Conservation (phyloP, 2,329 filamentous ascomycete genomes). For the Sporothrix mexicana region DNA sequence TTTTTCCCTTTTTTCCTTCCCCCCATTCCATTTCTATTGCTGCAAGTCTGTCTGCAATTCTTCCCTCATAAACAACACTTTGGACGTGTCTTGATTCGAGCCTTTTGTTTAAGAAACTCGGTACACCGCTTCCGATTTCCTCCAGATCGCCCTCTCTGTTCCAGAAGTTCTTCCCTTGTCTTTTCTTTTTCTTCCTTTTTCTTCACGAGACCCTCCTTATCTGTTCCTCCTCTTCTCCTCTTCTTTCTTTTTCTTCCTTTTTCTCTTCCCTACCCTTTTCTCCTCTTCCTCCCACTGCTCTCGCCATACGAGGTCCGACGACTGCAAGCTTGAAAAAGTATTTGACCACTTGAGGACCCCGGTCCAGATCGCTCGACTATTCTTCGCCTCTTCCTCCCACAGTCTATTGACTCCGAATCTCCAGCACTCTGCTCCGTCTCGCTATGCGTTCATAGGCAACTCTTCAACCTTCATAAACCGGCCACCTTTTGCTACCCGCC, state of each 20-base stretch:
- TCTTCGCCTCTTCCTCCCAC: slow-evolving; percentile 6
- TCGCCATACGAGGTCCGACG: background rate
- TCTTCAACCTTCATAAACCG: background rate
- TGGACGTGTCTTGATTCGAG: background rate
- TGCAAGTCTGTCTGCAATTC: background rate
- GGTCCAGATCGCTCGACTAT: background rate
- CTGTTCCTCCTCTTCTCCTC: background rate
- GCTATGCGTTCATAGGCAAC: slow-evolving; percentile 11
- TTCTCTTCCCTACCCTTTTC: background rate
- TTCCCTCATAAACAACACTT: background rate
- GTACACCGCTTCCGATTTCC: slow-evolving; percentile 14
- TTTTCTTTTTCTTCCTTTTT: background rate
- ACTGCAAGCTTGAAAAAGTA: background rate
- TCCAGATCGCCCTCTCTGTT: slow-evolving; percentile 22
- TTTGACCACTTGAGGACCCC: slow-evolving; percentile 8
- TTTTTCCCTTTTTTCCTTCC: background rate
- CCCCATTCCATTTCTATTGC: background rate
- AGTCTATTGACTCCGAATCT: background rate
- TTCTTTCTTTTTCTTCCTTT: background rate
- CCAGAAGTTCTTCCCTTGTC: background rate
- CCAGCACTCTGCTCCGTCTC: background rate
- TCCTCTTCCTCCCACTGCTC: background rate
- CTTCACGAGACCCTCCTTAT: background rate
- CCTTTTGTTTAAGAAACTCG: slow-evolving; percentile 13
- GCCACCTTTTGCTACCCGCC: background rate